These are phyloP conservation scores for Pseudogymnoascus sp. DNA, from an alignment of 2,329 filamentous ascomycete species.

Conservation along the genomic window DNA sequence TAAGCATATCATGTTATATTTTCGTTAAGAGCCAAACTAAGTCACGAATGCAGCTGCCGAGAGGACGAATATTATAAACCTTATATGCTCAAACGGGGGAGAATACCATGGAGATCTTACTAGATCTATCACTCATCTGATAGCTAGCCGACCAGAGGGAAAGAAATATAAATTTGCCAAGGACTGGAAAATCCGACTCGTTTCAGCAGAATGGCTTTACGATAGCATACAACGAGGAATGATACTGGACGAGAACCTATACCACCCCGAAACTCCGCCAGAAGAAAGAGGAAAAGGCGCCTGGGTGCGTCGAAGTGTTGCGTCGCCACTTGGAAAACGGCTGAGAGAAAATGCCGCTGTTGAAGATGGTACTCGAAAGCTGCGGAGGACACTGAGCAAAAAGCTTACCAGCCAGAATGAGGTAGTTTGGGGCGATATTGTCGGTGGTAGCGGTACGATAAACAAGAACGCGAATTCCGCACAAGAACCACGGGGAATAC, in stretches of 20 bases:
- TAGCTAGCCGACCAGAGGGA: slow-evolving; percentile 70
- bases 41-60: slow-evolving; percentile 44
- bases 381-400: slow-evolving; percentile 79
- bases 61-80: slow-evolving; percentile 60
- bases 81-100: slow-evolving; percentile 63
- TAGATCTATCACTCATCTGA: slow-evolving; percentile 76
- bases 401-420: slow-evolving; percentile 74
- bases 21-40: slow-evolving; percentile 23
- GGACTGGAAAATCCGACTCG: slow-evolving; percentile 70
- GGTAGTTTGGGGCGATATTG: slow-evolving; percentile 84
- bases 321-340: slow-evolving; percentile 50
- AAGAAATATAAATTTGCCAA: slow-evolving; percentile 88
- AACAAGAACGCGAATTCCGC: neutral
- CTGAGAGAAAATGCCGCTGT: slow-evolving; percentile 40
- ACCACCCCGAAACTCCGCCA: slow-evolving; percentile 63
- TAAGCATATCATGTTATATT: slow-evolving; percentile 42
- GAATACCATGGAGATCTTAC: slow-evolving; percentile 82
- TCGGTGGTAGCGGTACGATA: slow-evolving; percentile 40
- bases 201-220: slow-evolving; percentile 76
- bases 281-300: slow-evolving; percentile 71
- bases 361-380: slow-evolving; percentile 64
- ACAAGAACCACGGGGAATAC: neutral
- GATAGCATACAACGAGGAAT: slow-evolving; percentile 80
- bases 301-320: slow-evolving; percentile 52
- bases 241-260: slow-evolving; percentile 80